Evolutionary conservation across 2,329 filamentous ascomycete genomes (phyloP).

Genomic region (Beauveria pseudobassiana): DNA sequence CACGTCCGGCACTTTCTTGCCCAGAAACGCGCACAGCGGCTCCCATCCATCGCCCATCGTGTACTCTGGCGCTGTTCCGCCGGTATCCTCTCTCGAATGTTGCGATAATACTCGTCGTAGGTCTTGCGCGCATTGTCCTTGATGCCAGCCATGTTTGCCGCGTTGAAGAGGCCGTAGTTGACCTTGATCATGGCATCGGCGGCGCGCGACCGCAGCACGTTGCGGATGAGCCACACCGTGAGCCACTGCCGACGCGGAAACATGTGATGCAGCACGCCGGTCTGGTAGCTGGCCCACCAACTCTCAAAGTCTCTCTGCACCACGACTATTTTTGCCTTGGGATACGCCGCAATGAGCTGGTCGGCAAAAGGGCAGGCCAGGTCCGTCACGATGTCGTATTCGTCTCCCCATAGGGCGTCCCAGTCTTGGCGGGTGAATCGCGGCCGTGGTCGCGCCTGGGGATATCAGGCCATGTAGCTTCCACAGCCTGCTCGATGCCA

Average conservation of each 20-base stretch:
- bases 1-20: conserved; percentile 21
- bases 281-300: conserved; percentile 18
- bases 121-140: conserved; percentile 11
- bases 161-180: neutral
- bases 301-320: conserved; percentile 21
- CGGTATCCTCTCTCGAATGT: conserved; percentile 18
- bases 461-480: conserved; percentile 10
- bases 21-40: conserved; percentile 27
- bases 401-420: conserved; percentile 18
- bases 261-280: conserved; percentile 14
- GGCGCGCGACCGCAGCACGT: conserved; percentile 13
- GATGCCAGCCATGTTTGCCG: neutral
- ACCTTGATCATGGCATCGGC: neutral
- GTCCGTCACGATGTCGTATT: conserved; percentile 21
- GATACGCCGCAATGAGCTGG: conserved; percentile 21
- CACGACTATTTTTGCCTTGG: conserved; percentile 23
- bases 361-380: conserved; percentile 18
- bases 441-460: conserved; percentile 6
- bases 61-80: conserved; percentile 20
- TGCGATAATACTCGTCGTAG: conserved; percentile 22
- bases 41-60: conserved; percentile 24
- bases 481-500: neutral
- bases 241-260: conserved; percentile 13
- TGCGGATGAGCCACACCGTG: neutral
- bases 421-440: conserved; percentile 17